phyloP scores from a whole-genome alignment of 768 basidiomycete species.

The Lactifluus piperatus region DNA sequence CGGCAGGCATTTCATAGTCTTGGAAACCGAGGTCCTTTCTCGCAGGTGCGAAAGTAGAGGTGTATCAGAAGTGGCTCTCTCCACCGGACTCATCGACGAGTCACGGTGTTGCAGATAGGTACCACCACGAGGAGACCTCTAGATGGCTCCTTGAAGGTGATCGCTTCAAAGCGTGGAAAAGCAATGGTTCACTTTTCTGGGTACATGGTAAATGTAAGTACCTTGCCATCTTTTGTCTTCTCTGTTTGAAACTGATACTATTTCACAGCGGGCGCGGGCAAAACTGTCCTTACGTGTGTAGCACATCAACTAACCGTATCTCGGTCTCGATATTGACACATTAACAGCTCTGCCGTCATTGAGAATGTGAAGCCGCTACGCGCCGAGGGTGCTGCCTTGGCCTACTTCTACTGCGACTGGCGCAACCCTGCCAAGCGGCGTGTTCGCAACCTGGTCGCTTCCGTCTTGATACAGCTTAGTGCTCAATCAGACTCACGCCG shows the following conservation, averaged over 20 bases:
- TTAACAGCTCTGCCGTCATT: slow-evolving; percentile 7
- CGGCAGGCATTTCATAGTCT: not conserved
- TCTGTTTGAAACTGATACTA: not conserved
- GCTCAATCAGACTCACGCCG: not conserved
- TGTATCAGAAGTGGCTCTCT: slow-evolving; percentile 7
- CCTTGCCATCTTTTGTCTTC: not conserved
- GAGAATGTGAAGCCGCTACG: not conserved
- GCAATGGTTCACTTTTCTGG: not conserved
- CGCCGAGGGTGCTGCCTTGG: slow-evolving; percentile 1
- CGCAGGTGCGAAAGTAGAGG: not conserved
- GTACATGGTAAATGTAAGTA: slow-evolving; percentile 3
- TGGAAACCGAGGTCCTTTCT: not conserved
- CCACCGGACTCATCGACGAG: slow-evolving; percentile 1
- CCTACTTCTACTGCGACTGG: slow-evolving; percentile 24
- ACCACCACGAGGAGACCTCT: not conserved
- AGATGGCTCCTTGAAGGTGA: slow-evolving; percentile 7
- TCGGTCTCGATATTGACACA: not conserved
- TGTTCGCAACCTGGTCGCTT: slow-evolving; percentile 15
- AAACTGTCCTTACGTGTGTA: slow-evolving; percentile 8
- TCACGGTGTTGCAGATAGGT: slow-evolving; percentile 3
- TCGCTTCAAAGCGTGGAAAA: slow-evolving; percentile 2
- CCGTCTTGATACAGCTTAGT: slow-evolving; percentile 21
- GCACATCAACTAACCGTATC: not conserved
- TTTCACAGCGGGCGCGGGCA: slow-evolving; percentile 8
- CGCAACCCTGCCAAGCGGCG: slow-evolving; percentile 16